Base-by-base conservation (phyloP, 345 rosid genomes). In the Brassica juncea region DNA sequence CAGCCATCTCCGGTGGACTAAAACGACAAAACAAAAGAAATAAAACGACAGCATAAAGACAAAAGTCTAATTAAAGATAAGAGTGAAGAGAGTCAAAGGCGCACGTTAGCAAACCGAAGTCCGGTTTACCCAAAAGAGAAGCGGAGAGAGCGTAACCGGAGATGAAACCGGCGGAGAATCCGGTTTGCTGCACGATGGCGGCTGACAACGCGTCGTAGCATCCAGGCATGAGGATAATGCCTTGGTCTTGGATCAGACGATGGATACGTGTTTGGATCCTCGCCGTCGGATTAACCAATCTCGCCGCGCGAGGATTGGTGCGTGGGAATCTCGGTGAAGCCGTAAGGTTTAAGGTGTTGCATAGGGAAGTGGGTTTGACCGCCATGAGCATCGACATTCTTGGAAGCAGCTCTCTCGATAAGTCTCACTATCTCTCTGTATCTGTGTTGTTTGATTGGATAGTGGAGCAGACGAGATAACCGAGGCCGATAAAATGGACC, bases 121-220 rank as follows among this genome's bases (percentile, higher is more conserved):
- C 88, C 1, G 87, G 87, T 74, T 86, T 88, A 32, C 85, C 86
- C 52, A 84, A 78, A 12, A 80, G 81, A 66, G 84, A 78, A 62
- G 88, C 87, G 32, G 91, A 86, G 71, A 86, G 42, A 19, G 85
- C 86, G 19, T 83, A 86, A 27, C 89, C 87, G 71, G 87, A 88
- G 30, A 84, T 78, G 32, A 85, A 88, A 6, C 86, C 84, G 27
- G 88, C 86, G 9, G 35, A 73, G 80, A 84, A 86, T 21, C 89
- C 86, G 28, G 86, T 70, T 1, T 84, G 82, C 21, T 86, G 80
- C 2, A 86, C 82, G 8, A 84, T 80, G 35, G 85, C 81, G 0
- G 89, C 87, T 21, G 89, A 84, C 55, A 83, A 82, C 8, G 88
- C 86, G 60, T 88, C 91, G 76, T 86, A 86, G 80, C 86, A 82